Base-by-base conservation (phyloP, 495 filamentous ascomycete species). In the Neurospora sp. region DNA sequence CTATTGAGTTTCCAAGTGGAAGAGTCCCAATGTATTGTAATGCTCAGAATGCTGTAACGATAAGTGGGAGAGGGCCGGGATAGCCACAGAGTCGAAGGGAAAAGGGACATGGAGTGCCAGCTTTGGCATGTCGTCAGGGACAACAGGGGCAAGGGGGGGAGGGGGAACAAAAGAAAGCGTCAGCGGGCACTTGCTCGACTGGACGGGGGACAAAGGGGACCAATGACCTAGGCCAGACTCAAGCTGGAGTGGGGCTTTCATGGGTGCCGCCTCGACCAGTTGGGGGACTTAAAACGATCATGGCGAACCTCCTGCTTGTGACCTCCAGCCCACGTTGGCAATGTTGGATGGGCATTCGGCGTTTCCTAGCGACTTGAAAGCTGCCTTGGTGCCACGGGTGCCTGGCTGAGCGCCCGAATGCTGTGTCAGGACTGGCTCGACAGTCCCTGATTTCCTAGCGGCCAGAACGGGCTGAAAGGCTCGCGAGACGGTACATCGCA, bases 71-170 rank as follows among this genome's bases (percentile, higher is more conserved):
- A 59, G 5, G 24, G 48, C 48, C 70, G 31, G 5, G 38, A 71
- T 31, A 54, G 62, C 69, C 34, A 62, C 70, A 28, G 74, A 74
- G 48, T 62, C 38, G 72, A 69, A 40, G 37, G 70, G 70, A 70
- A 66, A 73, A 36, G 38, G 28, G 24, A 59, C 48, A 59, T 59
- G 48, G 69, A 45, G 42, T 66, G 54, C 13, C 54, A 34, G 54
- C 54, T 66, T 66, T 66, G 73, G 39, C 66, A 76, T 77, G 76
- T 77, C 76, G 76, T 77, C 76, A 77, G 76, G 71, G 71, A 69
- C 40, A 72, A 69, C 71, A 74, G 73, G 72, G 76, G 59, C 11
- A 36, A 38, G 38, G 39, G 17, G 31, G 39, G 34, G 48, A 59
- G 48, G 5, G 54, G 39, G 54, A 15, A 71, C 40, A 38, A 66